Evolutionary conservation across 768 basidiomycete genomes (phyloP), one percentile per base, ranked within the genome.

Genomic region (Tylopilus rubrobrunneus): DNA sequence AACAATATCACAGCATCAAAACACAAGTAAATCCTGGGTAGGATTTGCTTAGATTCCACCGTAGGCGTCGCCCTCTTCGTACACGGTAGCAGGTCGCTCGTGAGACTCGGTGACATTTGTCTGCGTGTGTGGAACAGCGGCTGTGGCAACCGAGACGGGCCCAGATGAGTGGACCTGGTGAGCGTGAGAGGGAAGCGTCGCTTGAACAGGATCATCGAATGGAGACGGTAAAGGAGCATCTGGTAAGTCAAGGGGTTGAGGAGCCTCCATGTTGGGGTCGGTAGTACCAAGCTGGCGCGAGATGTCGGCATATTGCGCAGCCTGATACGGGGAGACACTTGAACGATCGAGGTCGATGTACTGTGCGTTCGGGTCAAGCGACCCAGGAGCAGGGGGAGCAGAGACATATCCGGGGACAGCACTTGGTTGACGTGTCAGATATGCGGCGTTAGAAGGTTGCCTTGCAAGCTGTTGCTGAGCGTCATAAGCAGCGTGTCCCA

Each of bases 241-340:
- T n/a, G 62, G 57, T n/a, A 66, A 43, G 8, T 66, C 56, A 48
- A 53, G 10, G 3, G 51, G 6, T 15, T 12, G 27, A 42, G 56
- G 52, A 43, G 58, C 57, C 1, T 55, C 57, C 40, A 56, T 47
- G 34, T 60, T 59, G 33, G 72, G 62, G 27, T 71, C 48, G 40
- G 55, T 31, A 54, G 60, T 36, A 6, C 81, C 77, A 39, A 90
- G 67, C 19, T 73, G 78, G 60, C 78, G 74, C 6, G 84, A 80
- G 51, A 89, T 88, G 61, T 85, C 87, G 19, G 76, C 80, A 61
- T 89, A 89, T 65, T 90, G 89, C 0, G 76, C 78, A 39, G 85
- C 87, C 63, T 90, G 88, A 76, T 78, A 87, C 0, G 87, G 87
- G 4, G 86, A 83, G 3, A 88, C 80, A 60, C 86, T 87, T 17